Conservation (phyloP, 257 asterid genomes). For the Vinca minor region DNA sequence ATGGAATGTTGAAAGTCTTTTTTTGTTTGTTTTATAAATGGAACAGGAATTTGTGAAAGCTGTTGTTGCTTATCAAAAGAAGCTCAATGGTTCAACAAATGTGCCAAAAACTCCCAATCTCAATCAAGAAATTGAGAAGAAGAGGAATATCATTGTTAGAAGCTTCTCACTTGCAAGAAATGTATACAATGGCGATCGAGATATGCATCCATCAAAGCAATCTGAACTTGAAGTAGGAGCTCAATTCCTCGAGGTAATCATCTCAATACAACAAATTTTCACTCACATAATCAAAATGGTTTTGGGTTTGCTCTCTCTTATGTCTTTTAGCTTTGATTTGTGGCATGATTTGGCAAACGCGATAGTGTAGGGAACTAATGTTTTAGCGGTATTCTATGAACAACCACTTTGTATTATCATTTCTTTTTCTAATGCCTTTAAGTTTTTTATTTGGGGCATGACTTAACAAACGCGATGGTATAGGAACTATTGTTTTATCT, state of each 20-base stretch:
- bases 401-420: no score
- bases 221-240: conserved; percentile 29
- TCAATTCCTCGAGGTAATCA: conserved; percentile 31
- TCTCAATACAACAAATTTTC: no score
- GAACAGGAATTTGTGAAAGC: conserved; percentile 41
- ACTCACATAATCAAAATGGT: no score
- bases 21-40: conserved; percentile 6
- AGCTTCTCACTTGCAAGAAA: conserved; percentile 37
- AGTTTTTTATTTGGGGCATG: no score
- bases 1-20: background rate
- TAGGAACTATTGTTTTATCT: no score
- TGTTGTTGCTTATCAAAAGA: conserved; percentile 39
- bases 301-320: no score
- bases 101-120: conserved; percentile 24
- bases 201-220: conserved; percentile 7
- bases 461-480: no score
- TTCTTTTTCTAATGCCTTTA: no score
- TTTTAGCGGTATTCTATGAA: no score
- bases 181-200: conserved; percentile 19
- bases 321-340: no score
- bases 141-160: conserved; percentile 27
- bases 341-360: no score
- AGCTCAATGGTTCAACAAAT: conserved; percentile 15
- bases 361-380: no score
- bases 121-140: conserved; percentile 37